Conservation (phyloP, 2,329 filamentous ascomycete genomes). For the Hirsutella thompsonii region DNA sequence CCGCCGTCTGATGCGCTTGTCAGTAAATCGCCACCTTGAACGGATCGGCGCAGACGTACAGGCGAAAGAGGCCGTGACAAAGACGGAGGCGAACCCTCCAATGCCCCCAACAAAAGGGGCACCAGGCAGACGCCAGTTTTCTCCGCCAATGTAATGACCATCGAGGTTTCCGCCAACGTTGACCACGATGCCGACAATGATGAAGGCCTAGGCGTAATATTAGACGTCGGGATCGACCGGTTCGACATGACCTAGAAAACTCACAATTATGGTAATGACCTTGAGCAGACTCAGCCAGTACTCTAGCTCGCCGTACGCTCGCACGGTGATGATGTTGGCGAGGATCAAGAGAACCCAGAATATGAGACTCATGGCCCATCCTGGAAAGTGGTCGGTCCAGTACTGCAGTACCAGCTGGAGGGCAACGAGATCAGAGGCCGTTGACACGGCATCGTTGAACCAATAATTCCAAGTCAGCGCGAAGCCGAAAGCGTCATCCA, state of each 20-base stretch:
- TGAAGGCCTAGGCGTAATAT: conserved; percentile 30
- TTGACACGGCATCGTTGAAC: conserved; percentile 48
- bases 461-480: conserved; percentile 48
- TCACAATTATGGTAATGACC: conserved; percentile 34
- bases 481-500: conserved; percentile 41
- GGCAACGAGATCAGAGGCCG: conserved; percentile 44
- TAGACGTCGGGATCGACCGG: background rate
- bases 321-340: conserved; percentile 20
- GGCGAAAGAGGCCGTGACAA: conserved; percentile 43
- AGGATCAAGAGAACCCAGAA: conserved; percentile 43
- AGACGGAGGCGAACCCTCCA: conserved; percentile 48
- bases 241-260: conserved; percentile 31
- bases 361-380: conserved; percentile 49
- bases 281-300: conserved; percentile 45
- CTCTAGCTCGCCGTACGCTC: conserved; percentile 29
- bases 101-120: conserved; percentile 54
- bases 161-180: conserved; percentile 38
- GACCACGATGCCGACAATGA: conserved; percentile 45
- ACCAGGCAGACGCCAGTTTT: conserved; percentile 43
- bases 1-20: conserved; percentile 22
- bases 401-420: conserved; percentile 42
- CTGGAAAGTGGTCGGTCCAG: conserved; percentile 49
- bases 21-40: background rate
- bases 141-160: conserved; percentile 42
- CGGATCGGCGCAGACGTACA: conserved; percentile 16